Evolutionary conservation across 495 filamentous ascomycete species (phyloP).

Genomic region (Neurospora sp.): DNA sequence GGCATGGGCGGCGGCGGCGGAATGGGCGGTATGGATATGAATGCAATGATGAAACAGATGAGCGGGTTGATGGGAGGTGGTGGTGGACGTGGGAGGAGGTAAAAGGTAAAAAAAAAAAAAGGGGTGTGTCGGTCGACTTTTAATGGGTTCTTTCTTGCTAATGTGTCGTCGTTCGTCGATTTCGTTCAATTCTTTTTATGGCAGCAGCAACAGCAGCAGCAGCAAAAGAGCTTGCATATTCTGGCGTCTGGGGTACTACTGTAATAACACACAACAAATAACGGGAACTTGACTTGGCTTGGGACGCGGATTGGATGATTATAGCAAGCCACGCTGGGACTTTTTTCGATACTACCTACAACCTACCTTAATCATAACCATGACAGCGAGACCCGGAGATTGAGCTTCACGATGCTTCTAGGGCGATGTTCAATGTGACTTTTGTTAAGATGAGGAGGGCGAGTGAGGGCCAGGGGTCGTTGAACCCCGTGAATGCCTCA

Average conservation of each 20-base stretch:
- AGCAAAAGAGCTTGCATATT: background rate
- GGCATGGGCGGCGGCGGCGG: constrained; percentile 42
- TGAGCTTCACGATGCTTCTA: background rate
- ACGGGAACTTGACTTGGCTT: background rate
- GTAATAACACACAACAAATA: background rate
- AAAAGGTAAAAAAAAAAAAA: background rate
- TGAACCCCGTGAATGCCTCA: background rate
- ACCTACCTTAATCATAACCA: background rate
- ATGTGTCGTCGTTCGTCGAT: background rate
- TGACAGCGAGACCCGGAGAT: background rate
- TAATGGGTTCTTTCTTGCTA: background rate
- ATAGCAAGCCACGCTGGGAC: background rate
- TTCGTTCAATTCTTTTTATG: background rate
- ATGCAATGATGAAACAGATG: constrained; percentile 81
- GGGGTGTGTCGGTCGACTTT: background rate
- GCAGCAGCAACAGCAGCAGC: background rate
- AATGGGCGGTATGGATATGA: constrained; percentile 67
- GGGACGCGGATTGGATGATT: background rate
- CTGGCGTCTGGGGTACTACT: background rate
- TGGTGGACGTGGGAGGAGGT: constrained; percentile 18
- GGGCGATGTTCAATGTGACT: background rate
- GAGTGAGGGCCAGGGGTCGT: background rate
- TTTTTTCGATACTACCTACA: background rate
- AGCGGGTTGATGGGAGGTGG: constrained; percentile 41
- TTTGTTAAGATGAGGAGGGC: background rate